Base-by-base conservation (phyloP, 2,329 filamentous ascomycete genomes). In the Apiospora pterosperma region DNA sequence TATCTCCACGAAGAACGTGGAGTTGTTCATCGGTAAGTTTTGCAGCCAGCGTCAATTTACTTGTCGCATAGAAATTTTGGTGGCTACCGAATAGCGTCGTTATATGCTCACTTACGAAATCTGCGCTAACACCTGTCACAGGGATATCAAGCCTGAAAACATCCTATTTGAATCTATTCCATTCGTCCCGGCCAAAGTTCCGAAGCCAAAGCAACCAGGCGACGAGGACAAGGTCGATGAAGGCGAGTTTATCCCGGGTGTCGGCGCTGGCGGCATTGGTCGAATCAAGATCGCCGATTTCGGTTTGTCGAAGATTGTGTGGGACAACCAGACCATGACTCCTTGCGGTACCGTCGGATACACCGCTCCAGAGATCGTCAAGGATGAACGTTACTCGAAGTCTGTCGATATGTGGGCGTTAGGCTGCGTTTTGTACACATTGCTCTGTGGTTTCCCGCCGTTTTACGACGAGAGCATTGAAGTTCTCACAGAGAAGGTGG, bases 331-430 rank as follows among this genome's bases (percentile, higher is more conserved):
- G 75, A 99, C 96, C 11, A 98, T 97, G 92, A 99, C 96, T 3
- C 96, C 96, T n/a, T 99, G 96, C 77, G 96, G 96, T 65, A 99
- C 96, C 0, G 96, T 98, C 64, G 96, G 96, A 52, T 99, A 99
- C 80, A 98, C 96, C 4, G 96, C 96, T 4, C 96, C 96, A 8
- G 96, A 99, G 76, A 99, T 99, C 68, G 96, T 99, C 76, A 98
- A 98, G 80, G 96, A 99, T 78, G 96, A 99, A 80, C 89, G 94
- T 25, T 99, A 99, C 78, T 98, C 95, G 41, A 99, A 98, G 83
- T 96, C 93, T 62, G 96, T 99, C 58, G 96, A 99, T 75, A 99
- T 99, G 96, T 99, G 96, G 96, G 96, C 96, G 4, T 80, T 99
- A 36, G 96, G 96, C 16, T 99, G 96, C 76, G 96, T 99, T 12